Percentiles rank a stretch among this genome's conserved stretches.
These are phyloP conservation scores for Plectranthus barbatus DNA, from an alignment of 257 asterid species.

Conservation along the genomic window DNA sequence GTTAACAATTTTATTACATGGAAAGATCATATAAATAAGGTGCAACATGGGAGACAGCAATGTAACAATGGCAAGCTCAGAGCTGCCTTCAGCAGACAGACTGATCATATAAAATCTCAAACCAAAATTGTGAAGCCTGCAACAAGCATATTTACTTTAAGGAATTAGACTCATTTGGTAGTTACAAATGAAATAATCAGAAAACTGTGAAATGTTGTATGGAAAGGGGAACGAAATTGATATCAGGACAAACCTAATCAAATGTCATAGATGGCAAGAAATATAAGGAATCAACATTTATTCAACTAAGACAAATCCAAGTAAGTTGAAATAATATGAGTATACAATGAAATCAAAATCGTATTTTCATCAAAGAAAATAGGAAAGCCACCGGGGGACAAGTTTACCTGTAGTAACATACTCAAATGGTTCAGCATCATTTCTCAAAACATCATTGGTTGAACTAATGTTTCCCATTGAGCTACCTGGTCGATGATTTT, in stretches of 20 bases:
- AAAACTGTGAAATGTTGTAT: not conserved
- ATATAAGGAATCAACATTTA: not conserved
- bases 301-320: slow-evolving; percentile 7
- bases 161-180: not conserved
- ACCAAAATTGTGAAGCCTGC: not conserved
- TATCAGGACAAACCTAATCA: not conserved
- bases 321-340: not conserved
- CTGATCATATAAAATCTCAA: too few species aligned
- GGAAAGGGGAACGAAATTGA: not conserved
- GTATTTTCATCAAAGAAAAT: slow-evolving; percentile 7
- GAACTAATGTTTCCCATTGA: slow-evolving; percentile 45
- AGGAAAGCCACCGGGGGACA: slow-evolving; percentile 23
- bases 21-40: not conserved
- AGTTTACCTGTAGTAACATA: slow-evolving; percentile 59
- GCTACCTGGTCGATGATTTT: slow-evolving; percentile 29
- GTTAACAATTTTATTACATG: not conserved
- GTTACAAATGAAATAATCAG: slow-evolving; percentile 1
- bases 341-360: slow-evolving; percentile 6
- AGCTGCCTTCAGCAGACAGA: too few species aligned
- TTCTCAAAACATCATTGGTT: slow-evolving; percentile 60
- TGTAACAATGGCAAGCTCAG: not conserved
- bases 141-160: slow-evolving; percentile 3
- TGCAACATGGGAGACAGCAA: not conserved
- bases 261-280: not conserved
- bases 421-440: slow-evolving; percentile 59